phyloP scores from a whole-genome alignment of 441 rosid species.

The Croton laevigatus region DNA sequence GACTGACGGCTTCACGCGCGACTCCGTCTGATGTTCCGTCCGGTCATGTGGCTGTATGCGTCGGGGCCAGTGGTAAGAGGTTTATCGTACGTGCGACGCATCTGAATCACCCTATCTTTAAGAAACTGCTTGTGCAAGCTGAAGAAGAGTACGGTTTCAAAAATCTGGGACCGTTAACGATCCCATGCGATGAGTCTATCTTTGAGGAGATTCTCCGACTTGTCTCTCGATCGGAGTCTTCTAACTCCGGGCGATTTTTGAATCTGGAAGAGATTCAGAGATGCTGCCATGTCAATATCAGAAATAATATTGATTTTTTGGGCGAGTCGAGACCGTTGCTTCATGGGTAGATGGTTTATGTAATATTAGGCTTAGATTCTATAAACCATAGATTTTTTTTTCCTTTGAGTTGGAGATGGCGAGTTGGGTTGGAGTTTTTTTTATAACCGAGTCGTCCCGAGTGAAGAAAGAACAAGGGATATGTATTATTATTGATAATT shows the following conservation, averaged over 20 bases:
- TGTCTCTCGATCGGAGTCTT: slow-evolving; percentile 41
- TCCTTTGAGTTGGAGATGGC: slow-evolving; percentile 12
- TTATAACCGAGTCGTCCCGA: slow-evolving; percentile 24
- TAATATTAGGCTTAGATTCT: neutral
- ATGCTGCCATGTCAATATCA: slow-evolving; percentile 43
- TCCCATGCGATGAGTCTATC: slow-evolving; percentile 81
- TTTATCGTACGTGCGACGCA: slow-evolving; percentile 74
- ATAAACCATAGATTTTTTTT: neutral
- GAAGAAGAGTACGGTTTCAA: slow-evolving; percentile 90
- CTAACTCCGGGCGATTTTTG: slow-evolving; percentile 17
- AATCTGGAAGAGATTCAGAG: slow-evolving; percentile 45
- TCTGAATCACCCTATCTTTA: slow-evolving; percentile 80
- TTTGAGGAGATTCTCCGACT: slow-evolving; percentile 68
- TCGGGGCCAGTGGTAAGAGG: slow-evolving; percentile 50
- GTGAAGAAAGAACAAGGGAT: neutral
- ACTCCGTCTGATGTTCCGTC: slow-evolving; percentile 59
- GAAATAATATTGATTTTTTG: slow-evolving; percentile 19
- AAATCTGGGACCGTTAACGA: slow-evolving; percentile 63
- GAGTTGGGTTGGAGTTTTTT: slow-evolving; percentile 6
- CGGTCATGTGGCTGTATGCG: slow-evolving; percentile 74
- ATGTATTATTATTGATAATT: neutral
- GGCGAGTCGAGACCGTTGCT: slow-evolving; percentile 73
- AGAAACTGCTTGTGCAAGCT: slow-evolving; percentile 54
- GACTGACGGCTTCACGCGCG: slow-evolving; percentile 26
- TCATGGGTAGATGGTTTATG: slow-evolving; percentile 24